Base-by-base conservation (phyloP, 1,284 basidiomycete species). In the Rhodotorula mucilaginosa region DNA sequence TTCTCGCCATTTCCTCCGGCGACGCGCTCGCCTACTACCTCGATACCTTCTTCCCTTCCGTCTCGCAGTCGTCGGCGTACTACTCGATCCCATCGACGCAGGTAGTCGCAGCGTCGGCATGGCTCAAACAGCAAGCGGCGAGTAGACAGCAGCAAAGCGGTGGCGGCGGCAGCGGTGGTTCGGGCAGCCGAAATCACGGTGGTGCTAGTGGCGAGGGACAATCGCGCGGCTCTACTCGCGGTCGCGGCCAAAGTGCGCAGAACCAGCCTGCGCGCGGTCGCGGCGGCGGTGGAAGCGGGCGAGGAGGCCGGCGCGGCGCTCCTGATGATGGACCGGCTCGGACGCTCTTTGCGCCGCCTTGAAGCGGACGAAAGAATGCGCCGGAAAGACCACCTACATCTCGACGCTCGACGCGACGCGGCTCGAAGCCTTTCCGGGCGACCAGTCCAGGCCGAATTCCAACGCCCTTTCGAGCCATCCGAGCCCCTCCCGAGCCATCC, bases 1-100 rank as follows among this genome's bases (percentile, higher is more conserved):
- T 48, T 63, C 57, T 63, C 57, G 46, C 72, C 48, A 67, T 75
- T 51, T 69, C 74, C 2, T 69, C 70, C 48, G 74, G 74, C 31
- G 70, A 73, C 44, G 58, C 65, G 3, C 58, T 74, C 49, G 18
- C 54, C 15, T 73, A 59, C 61, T 73, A 67, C 64, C 61, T 73
- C 60, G 23, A 26, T 7, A 70, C 68, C 2, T 74, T 74, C 70
- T 70, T 75, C 56, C 62, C 65, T 52, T 48, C 56, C 18, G 49
- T 58, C 59, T 46, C 39, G 5, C 26, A 2, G 19, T 12, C 39
- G 62, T 16, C 18, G 16, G 46, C 64, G 5, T 59, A 65, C 19
- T 16, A 62, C 15, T 15, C 48, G 13, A 23, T 69, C 15, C 54
- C 64, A 13, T 12, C 18, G n/a, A 29, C 59, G 16, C 64, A 60